Evolutionary conservation across 2,329 filamentous ascomycete genomes (phyloP).

Genomic region (Alternaria triticina): DNA sequence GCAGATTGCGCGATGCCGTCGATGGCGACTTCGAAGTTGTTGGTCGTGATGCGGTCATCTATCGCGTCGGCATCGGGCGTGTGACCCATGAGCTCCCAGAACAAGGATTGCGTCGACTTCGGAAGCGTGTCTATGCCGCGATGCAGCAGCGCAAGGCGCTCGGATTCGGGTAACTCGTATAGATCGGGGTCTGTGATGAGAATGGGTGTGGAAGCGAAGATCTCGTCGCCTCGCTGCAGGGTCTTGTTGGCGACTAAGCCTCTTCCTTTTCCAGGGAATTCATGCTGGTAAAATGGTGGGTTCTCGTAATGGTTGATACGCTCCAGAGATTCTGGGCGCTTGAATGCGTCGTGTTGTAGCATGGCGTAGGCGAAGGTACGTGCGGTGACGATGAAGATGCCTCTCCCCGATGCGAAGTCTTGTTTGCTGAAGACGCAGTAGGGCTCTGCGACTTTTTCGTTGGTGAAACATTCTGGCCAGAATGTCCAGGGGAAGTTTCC

Average conservation of each 20-base stretch:
- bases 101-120: conserved; percentile 17
- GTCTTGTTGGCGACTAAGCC: conserved; percentile 45
- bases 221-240: conserved; percentile 41
- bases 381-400: conserved; percentile 41
- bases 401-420: conserved; percentile 38
- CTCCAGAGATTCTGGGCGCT: conserved; percentile 20
- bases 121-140: conserved; percentile 38
- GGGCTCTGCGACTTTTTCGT: conserved; percentile 30
- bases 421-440: conserved; percentile 42
- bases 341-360: conserved; percentile 39
- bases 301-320: conserved; percentile 33
- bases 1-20: conserved; percentile 32
- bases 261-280: conserved; percentile 42
- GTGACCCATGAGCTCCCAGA: conserved; percentile 42
- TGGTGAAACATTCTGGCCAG: conserved; percentile 42
- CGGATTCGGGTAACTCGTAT: conserved; percentile 28
- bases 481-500: conserved; percentile 42
- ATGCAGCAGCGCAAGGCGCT: conserved; percentile 36
- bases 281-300: conserved; percentile 36
- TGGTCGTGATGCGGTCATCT: conserved; percentile 45
- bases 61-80: conserved; percentile 35
- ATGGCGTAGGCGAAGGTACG: conserved; percentile 33
- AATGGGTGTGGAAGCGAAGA: conserved; percentile 43
- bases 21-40: conserved; percentile 42
- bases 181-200: conserved; percentile 36